A percentile compares a stretch with the other conserved stretches of the same genome.
Conservation (phyloP, 2,329 filamentous ascomycete genomes). For the Graphilbum ipis-grandicollis region DNA sequence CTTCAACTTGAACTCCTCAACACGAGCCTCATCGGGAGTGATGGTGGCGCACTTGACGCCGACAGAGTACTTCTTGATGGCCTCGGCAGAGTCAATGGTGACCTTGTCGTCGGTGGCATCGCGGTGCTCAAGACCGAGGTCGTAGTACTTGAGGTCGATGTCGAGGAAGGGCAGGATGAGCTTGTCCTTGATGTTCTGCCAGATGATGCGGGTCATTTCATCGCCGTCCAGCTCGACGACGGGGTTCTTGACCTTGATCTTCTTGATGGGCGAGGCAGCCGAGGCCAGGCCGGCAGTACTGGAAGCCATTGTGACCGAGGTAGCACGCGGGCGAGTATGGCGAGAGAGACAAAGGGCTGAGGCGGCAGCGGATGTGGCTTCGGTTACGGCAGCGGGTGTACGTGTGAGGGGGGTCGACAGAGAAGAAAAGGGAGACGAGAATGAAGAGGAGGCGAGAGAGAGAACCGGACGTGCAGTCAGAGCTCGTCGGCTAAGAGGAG, state of each 20-base stretch:
- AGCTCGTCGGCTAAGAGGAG: slow-evolving; percentile 6
- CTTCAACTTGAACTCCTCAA: slow-evolving; percentile 97
- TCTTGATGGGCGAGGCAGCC: slow-evolving; percentile 25
- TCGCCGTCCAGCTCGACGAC: slow-evolving; percentile 93
- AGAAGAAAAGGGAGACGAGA: slow-evolving; percentile 3
- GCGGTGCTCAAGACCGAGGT: slow-evolving; percentile 82
- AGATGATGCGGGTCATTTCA: slow-evolving; percentile 98
- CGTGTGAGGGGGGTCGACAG: slow-evolving; percentile 1
- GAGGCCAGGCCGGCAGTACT: slow-evolving; percentile 6
- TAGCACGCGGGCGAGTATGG: background rate
- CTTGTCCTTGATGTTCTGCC: slow-evolving; percentile 98
- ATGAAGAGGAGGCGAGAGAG: slow-evolving; percentile 4
- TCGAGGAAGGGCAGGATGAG: slow-evolving; percentile 94
- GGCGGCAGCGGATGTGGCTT: background rate
- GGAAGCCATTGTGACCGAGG: slow-evolving; percentile 26
- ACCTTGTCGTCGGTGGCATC: slow-evolving; percentile 95
- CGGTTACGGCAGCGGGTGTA: slow-evolving; percentile 1
- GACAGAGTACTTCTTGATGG: slow-evolving; percentile 97
- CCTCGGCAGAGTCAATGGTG: slow-evolving; percentile 85
- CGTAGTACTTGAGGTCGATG: slow-evolving; percentile 97
- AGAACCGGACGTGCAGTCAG: slow-evolving; percentile 7
- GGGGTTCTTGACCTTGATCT: slow-evolving; percentile 99
- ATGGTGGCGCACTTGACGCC: slow-evolving; percentile 99
- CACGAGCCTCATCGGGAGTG: slow-evolving; percentile 89
- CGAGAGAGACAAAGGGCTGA: background rate